Evolutionary conservation across 1,139 yeast genomes (phyloP).

Genomic region (Kodamaea suecica): DNA sequence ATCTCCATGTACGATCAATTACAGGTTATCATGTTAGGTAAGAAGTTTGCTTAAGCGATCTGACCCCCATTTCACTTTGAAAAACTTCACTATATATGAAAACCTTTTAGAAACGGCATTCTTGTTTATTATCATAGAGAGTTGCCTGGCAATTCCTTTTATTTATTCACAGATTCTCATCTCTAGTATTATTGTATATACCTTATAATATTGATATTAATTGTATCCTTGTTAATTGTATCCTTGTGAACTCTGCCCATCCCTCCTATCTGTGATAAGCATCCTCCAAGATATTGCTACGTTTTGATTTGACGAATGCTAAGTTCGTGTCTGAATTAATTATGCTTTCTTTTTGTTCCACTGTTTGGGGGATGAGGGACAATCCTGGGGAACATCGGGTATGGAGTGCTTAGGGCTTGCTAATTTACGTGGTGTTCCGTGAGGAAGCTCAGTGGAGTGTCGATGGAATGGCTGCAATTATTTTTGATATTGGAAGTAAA

Average conservation of each 20-base stretch:
- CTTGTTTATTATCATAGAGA: not conserved
- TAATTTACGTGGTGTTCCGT: too few species aligned
- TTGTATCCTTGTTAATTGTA: too few species aligned
- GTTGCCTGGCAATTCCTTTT: too few species aligned
- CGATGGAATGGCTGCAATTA: too few species aligned
- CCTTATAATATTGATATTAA: constrained; percentile 8
- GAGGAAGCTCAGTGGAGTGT: too few species aligned
- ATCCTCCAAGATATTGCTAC: constrained; percentile 2
- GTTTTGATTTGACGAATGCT: constrained; percentile 6
- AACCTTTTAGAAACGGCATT: too few species aligned
- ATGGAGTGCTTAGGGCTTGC: not conserved
- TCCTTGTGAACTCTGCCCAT: not conserved
- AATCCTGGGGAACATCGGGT: not conserved
- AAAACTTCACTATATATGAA: not conserved
- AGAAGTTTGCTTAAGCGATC: constrained; percentile 37
- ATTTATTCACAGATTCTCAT: constrained; percentile 4
- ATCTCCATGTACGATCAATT: constrained; percentile 53
- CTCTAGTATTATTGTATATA: constrained; percentile 11
- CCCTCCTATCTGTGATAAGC: too few species aligned
- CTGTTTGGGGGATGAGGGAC: not conserved
- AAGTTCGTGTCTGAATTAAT: not conserved
- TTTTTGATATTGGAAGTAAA: too few species aligned
- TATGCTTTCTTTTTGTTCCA: not conserved
- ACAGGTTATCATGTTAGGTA: constrained; percentile 50
- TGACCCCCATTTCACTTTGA: not conserved